Conservation (phyloP, 495 filamentous ascomycete genomes). For the Neurospora cerealis region DNA sequence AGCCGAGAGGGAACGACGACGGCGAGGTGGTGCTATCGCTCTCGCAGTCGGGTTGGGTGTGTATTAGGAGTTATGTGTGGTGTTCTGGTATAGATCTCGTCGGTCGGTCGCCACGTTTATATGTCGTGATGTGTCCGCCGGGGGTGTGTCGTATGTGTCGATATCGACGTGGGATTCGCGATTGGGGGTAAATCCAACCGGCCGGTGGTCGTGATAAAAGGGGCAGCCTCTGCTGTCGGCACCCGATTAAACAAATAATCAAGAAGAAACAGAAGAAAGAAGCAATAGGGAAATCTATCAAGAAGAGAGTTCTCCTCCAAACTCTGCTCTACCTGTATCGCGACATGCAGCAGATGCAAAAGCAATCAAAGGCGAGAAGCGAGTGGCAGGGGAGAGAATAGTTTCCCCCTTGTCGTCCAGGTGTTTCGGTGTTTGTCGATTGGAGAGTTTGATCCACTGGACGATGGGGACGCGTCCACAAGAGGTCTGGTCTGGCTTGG, state of each 20-base stretch:
- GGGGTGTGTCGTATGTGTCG: neutral
- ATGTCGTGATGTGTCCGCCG: neutral
- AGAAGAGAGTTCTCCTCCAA: neutral
- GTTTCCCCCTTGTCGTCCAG: neutral
- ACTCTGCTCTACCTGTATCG: neutral
- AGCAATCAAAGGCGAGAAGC: neutral
- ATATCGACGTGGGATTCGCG: neutral
- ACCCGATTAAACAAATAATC: neutral
- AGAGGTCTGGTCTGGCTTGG: neutral
- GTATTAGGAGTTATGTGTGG: neutral
- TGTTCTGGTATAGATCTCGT: neutral
- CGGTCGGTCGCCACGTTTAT: neutral
- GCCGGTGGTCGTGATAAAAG: neutral
- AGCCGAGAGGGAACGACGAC: slow-evolving; percentile 3
- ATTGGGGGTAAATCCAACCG: neutral
- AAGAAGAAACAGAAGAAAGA: neutral
- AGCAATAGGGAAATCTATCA: neutral
- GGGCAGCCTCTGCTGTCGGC: neutral
- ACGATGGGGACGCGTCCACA: neutral
- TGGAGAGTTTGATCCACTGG: neutral
- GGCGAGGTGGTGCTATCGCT: slow-evolving; percentile 3
- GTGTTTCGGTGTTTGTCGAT: neutral
- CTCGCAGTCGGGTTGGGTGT: neutral
- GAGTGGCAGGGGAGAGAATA: neutral
- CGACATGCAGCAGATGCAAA: neutral